Evolutionary conservation across 2,329 filamentous ascomycete genomes (phyloP).

Genomic region (Metarhizium sp.): DNA sequence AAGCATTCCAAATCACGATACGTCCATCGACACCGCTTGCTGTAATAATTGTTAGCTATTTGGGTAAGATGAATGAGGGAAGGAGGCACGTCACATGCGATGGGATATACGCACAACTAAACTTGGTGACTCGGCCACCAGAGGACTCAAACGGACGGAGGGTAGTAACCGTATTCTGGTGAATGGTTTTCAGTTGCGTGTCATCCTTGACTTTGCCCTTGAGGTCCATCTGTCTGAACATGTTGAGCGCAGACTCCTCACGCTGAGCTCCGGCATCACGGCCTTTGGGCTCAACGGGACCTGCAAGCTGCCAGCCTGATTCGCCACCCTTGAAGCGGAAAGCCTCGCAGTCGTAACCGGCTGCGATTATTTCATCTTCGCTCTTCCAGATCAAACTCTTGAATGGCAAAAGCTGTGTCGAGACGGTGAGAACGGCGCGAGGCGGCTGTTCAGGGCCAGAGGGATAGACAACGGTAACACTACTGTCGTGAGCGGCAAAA

Average conservation of each 20-base stretch:
- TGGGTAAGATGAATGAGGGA: neutral
- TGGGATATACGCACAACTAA: conserved; percentile 63
- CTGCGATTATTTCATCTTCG: conserved; percentile 89
- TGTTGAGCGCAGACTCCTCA: conserved; percentile 91
- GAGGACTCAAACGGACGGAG: conserved; percentile 65
- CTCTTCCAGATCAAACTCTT: conserved; percentile 87
- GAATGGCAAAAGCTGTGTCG: conserved; percentile 84
- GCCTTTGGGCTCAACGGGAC: conserved; percentile 69
- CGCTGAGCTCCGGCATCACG: conserved; percentile 51
- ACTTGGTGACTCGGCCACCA: conserved; percentile 59
- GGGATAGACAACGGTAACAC: conserved; percentile 92
- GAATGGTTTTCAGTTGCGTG: conserved; percentile 87
- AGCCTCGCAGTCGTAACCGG: conserved; percentile 83
- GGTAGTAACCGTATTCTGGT: conserved; percentile 92
- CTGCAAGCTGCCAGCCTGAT: conserved; percentile 73
- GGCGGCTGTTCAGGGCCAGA: conserved; percentile 85
- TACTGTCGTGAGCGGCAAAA: conserved; percentile 92
- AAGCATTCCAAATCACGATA: conserved; percentile 68
- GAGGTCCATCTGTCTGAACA: conserved; percentile 98
- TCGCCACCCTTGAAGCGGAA: conserved; percentile 78
- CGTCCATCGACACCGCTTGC: conserved; percentile 77
- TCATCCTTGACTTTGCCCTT: conserved; percentile 90
- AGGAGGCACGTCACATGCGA: neutral
- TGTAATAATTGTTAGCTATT: conserved; percentile 27
- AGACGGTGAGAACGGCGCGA: conserved; percentile 79